Percentiles rank a stretch among this genome's conserved stretches.
Conservation (phyloP, 2,329 filamentous ascomycete species). For the Emydomyces testavorans region DNA sequence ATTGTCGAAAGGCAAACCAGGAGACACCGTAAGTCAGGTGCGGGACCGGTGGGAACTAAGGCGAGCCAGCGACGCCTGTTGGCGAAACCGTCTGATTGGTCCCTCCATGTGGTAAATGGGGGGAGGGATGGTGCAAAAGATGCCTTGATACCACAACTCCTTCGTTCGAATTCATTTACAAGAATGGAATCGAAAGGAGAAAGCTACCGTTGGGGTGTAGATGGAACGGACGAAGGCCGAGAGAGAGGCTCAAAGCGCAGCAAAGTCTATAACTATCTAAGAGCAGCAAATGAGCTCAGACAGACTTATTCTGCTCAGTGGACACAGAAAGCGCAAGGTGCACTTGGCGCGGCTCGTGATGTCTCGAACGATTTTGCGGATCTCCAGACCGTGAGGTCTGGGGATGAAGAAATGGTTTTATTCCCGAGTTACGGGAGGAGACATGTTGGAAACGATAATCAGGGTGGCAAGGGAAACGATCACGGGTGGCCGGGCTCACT, state of each 20-base stretch:
- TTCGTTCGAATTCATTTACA: slow-evolving; percentile 13
- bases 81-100: background rate
- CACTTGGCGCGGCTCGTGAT: slow-evolving; percentile 36
- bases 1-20: slow-evolving; percentile 54
- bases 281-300: slow-evolving; percentile 59
- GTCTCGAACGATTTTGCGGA: slow-evolving; percentile 75
- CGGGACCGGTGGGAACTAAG: background rate
- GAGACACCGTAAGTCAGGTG: background rate
- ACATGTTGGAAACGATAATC: slow-evolving; percentile 44
- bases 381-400: slow-evolving; percentile 64
- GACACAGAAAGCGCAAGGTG: slow-evolving; percentile 37
- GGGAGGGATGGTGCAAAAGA: background rate
- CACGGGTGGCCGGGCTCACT: slow-evolving; percentile 17
- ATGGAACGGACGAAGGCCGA: slow-evolving; percentile 29
- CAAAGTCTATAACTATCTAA: slow-evolving; percentile 63
- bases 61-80: background rate
- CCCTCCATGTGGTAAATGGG: background rate
- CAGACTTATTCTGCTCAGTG: slow-evolving; percentile 54
- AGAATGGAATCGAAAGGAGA: slow-evolving; percentile 17
- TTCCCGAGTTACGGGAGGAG: slow-evolving; percentile 87
- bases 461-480: slow-evolving; percentile 17
- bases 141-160: slow-evolving; percentile 1
- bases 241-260: slow-evolving; percentile 61
- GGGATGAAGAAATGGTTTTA: slow-evolving; percentile 82
- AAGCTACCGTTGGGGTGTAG: slow-evolving; percentile 18